A percentile compares a stretch with the other conserved stretches of the same genome.
These are phyloP conservation scores for Pelargonium citronellum DNA, from an alignment of 441 rosid species.

Conservation along the genomic window DNA sequence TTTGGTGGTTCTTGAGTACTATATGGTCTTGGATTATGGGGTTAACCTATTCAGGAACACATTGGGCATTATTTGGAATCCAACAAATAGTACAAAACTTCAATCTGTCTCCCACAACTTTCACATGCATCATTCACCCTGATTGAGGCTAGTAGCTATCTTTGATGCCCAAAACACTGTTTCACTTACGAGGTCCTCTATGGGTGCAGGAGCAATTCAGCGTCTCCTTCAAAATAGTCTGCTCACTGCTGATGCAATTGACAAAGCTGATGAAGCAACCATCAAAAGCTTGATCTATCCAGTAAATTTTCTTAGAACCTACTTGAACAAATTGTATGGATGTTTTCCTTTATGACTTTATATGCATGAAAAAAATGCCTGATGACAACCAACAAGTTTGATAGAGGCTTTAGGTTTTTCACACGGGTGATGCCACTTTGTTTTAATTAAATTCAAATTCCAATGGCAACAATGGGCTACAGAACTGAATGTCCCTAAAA, in stretches of 20 bases:
- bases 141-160: background rate
- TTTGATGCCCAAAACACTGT: background rate
- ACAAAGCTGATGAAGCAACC: slow-evolving; percentile 68
- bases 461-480: background rate
- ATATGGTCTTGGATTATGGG: too few relatives aligned
- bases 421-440: background rate
- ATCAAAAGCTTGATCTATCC: slow-evolving; percentile 79
- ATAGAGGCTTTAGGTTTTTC: slow-evolving; percentile 7
- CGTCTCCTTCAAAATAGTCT: slow-evolving; percentile 61
- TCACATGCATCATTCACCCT: background rate
- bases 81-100: background rate
- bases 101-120: background rate
- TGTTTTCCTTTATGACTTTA: slow-evolving; percentile 8
- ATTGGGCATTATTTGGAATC: too few relatives aligned
- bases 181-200: slow-evolving; percentile 14
- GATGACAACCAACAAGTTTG: background rate
- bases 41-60: too few relatives aligned
- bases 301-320: slow-evolving; percentile 31
- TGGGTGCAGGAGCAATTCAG: slow-evolving; percentile 69
- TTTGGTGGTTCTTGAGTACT: too few relatives aligned
- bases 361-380: background rate
- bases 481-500: background rate
- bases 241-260: slow-evolving; percentile 78
- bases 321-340: slow-evolving; percentile 16
- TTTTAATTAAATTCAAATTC: background rate